Evolutionary conservation across 768 basidiomycete species (phyloP), one percentile per base, ranked within the genome.

Genomic region (Mycena rebaudengoi): DNA sequence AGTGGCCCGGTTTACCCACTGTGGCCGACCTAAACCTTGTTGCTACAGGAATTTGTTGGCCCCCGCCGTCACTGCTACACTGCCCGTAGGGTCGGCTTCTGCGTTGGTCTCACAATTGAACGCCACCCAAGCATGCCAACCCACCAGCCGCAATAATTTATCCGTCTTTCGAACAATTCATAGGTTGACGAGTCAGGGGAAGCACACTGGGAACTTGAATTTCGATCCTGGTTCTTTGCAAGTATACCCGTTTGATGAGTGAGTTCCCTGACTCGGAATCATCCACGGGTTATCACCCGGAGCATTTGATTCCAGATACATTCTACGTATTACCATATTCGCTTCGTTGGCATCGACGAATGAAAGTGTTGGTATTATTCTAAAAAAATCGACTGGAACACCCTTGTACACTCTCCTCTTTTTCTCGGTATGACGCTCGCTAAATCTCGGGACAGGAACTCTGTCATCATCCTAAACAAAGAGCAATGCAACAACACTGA

Each of bases 281-380:
- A 29, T 30, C 18, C n/a, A n/a, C n/a, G n/a, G n/a, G n/a, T n/a
- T n/a, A n/a, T n/a, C n/a, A n/a, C n/a, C n/a, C n/a, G n/a, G n/a
- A n/a, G 4, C 26, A n/a, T 25, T 33, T 35, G 5, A 46, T 10
- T 23, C 21, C 28, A 60, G 58, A 28, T 60, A 60, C 14, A 43
- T 32, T 28, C 51, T 60, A 39, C 58, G 51, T 41, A 23, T 51
- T 10, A 50, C 58, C 3, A 50, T 60, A 49, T 60, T 60, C 20
- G 58, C 49, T 7, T 21, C 16, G n/a, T 3, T 40, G 8, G 48
- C 46, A 16, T 37, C 44, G 14, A 49, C 46, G 4, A 40, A 49
- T 25, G 46, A 8, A 1, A 50, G 37, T 13, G 57, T 50, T 41
- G 57, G 57, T 3, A n/a, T 59, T 11, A 10, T 30, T 1, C 25